phyloP scores from a whole-genome alignment of 257 asterid genomes.

The Primulina huaijiensis region DNA sequence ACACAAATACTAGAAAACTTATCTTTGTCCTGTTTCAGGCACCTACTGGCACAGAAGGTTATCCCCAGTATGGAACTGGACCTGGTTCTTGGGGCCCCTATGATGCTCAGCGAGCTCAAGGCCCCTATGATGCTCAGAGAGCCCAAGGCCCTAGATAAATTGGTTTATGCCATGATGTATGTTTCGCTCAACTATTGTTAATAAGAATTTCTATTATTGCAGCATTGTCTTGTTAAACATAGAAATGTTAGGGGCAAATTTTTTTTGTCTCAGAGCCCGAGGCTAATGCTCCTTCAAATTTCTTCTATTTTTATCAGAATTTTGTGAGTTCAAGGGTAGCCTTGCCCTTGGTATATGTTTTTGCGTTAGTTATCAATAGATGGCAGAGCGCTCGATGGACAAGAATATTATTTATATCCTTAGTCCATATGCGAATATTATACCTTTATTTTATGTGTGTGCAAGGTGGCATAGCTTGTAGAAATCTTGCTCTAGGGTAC shows the following conservation, averaged over 20 bases:
- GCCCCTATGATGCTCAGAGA: slow-evolving; percentile 47
- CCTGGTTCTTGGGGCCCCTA: slow-evolving; percentile 74
- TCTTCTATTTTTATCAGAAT: not conserved
- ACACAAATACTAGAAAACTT: slow-evolving; percentile 12
- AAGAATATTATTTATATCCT: not conserved
- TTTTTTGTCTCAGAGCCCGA: not conserved
- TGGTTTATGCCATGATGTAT: slow-evolving; percentile 29
- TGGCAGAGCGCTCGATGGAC: not conserved
- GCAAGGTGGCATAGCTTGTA: not conserved
- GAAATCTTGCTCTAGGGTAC: not conserved
- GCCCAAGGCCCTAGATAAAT: slow-evolving; percentile 56
- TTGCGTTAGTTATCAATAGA: not conserved
- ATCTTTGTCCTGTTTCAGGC: slow-evolving; percentile 42
- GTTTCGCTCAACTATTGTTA: slow-evolving; percentile 32
- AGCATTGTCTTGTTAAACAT: not conserved
- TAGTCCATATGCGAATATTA: not conserved
- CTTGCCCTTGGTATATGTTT: not conserved
- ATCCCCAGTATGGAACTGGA: slow-evolving; percentile 77
- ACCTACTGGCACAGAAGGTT: slow-evolving; percentile 66
- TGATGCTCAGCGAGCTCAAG: slow-evolving; percentile 61
- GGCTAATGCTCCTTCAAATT: not conserved
- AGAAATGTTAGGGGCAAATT: not conserved
- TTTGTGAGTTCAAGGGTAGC: not conserved
- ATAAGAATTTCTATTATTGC: not conserved
- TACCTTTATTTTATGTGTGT: not conserved